A percentile compares a stretch with the other conserved stretches of the same genome.
phyloP scores from a whole-genome alignment of 2,329 filamentous ascomycete species.

The Aspergillus ruber region DNA sequence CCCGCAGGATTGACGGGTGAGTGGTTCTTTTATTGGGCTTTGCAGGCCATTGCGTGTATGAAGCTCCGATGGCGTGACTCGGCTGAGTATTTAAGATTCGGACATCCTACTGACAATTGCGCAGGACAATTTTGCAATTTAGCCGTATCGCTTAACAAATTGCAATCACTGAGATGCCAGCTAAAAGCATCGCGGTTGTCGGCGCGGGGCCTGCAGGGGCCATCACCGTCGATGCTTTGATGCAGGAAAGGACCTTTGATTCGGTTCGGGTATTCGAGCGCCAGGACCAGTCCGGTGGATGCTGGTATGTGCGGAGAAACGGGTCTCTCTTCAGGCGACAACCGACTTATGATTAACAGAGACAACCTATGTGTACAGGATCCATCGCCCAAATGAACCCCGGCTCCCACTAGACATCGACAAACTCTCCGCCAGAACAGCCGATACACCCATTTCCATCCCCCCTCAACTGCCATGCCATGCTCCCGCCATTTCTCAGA shows the following conservation, averaged over 20 bases:
- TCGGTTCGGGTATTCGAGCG: conserved; percentile 57
- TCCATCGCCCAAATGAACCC: conserved; percentile 28
- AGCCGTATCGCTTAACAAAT: not conserved
- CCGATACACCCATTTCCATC: conserved; percentile 45
- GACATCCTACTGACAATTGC: not conserved
- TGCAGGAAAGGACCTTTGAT: conserved; percentile 54
- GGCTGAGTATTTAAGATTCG: not conserved
- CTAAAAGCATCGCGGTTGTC: conserved; percentile 51
- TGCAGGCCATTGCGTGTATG: not conserved
- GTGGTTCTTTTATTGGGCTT: not conserved
- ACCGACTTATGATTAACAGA: not conserved
- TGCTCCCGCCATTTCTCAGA: conserved; percentile 36
- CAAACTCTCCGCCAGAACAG: conserved; percentile 43
- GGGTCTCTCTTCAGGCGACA: not conserved
- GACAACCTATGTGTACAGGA: conserved; percentile 12
- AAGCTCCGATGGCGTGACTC: not conserved
- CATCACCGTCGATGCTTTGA: conserved; percentile 55
- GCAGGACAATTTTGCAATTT: not conserved
- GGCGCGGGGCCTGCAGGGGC: conserved; percentile 56
- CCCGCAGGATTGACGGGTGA: not conserved
- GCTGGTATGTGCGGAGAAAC: conserved; percentile 44
- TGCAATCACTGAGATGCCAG: not conserved
- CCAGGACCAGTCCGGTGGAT: conserved; percentile 53
- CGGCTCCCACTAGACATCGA: conserved; percentile 42
- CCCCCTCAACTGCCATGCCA: conserved; percentile 45